These are phyloP conservation scores for Vicia faba DNA, from an alignment of 306 rosid species.

Conservation along the genomic window DNA sequence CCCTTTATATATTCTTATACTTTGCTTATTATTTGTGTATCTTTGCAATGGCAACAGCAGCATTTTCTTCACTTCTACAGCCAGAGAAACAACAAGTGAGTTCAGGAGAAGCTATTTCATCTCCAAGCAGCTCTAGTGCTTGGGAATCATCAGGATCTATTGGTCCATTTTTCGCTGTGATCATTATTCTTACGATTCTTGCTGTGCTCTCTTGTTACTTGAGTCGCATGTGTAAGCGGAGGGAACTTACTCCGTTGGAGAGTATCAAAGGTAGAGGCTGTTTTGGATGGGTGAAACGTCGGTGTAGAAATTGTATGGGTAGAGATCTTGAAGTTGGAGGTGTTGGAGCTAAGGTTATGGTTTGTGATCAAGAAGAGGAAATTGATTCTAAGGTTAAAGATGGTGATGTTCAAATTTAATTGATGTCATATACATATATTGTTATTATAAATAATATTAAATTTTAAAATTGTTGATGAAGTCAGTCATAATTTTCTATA, in stretches of 20 bases:
- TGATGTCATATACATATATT: too few species aligned
- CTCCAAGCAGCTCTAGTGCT: conserved; percentile 25
- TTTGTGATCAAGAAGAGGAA: conserved; percentile 25
- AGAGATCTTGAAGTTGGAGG: conserved; percentile 42
- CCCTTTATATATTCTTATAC: conserved; percentile 15
- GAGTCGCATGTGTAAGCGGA: conserved; percentile 47
- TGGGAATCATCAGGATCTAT: conserved; percentile 66
- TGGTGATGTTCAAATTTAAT: conserved; percentile 38
- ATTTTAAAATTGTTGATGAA: too few species aligned
- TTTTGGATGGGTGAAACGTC: conserved; percentile 53
- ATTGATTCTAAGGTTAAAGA: conserved; percentile 25
- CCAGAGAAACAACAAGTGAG: conserved; percentile 27
- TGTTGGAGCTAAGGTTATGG: conserved; percentile 46
- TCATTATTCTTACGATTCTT: conserved; percentile 53
- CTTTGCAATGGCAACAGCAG: conserved; percentile 30
- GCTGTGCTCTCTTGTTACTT: conserved; percentile 62
- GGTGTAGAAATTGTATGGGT: conserved; percentile 22
- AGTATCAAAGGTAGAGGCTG: conserved; percentile 42
- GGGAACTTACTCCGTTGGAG: conserved; percentile 49
- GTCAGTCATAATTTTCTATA: too few species aligned
- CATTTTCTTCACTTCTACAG: conserved; percentile 32
- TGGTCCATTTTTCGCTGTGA: conserved; percentile 72
- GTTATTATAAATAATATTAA: too few species aligned
- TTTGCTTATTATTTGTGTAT: too few species aligned
- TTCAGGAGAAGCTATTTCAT: conserved; percentile 18